Evolutionary conservation across 768 basidiomycete genomes (phyloP).

Genomic region (Russula vinacea): DNA sequence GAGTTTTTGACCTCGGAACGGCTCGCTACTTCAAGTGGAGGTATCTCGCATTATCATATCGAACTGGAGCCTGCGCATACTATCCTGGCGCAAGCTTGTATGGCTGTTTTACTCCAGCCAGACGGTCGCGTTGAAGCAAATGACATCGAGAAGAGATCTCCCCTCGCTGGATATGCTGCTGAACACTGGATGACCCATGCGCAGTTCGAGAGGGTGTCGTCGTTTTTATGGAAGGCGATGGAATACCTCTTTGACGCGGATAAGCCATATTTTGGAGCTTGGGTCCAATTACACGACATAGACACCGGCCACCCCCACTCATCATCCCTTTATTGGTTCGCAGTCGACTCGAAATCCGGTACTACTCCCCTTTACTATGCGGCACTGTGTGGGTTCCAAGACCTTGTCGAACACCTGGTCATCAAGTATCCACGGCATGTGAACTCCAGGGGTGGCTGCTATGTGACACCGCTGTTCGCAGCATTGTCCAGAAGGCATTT

Average conservation of each 20-base stretch:
- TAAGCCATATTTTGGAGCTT: not conserved
- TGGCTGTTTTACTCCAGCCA: not conserved
- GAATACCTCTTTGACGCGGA: not conserved
- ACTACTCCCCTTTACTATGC: not conserved
- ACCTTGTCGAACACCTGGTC: not conserved
- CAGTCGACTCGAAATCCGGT: no score
- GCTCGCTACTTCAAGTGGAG: not conserved
- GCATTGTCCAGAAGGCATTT: not conserved
- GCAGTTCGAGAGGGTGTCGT: not conserved
- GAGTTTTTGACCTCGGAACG: conserved; percentile 6
- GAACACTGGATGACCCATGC: not conserved
- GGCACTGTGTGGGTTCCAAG: not conserved
- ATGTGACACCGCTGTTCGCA: not conserved
- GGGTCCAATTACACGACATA: not conserved
- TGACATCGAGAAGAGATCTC: not conserved
- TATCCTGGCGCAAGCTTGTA: not conserved
- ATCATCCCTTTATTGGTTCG: not conserved
- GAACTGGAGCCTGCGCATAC: not conserved
- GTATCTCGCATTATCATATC: conserved; percentile 6
- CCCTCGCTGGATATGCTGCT: not conserved
- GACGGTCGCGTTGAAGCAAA: not conserved
- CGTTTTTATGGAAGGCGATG: not conserved
- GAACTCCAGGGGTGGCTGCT: not conserved
- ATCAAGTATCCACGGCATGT: not conserved
- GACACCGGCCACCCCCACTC: no score